Base-by-base conservation (phyloP, 2,329 filamentous ascomycete species). In the Acrocalymma vagum region DNA sequence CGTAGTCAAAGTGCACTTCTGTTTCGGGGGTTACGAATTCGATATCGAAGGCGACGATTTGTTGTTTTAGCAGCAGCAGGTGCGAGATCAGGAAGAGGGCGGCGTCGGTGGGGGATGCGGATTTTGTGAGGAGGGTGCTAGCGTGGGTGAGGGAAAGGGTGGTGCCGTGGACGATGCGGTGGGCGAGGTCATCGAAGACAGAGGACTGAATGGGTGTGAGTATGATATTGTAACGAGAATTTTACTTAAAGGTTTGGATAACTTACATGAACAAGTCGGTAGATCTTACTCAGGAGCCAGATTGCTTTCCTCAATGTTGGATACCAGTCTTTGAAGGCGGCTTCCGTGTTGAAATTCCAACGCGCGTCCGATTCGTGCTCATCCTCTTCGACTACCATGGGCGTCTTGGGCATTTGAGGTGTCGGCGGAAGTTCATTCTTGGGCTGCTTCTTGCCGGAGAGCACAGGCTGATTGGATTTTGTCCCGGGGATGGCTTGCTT, bases 81-180 rank as follows among this genome's bases (percentile, higher is more conserved):
- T 99, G 96, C 58, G 93, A 94, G 58, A 99, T 86, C 62, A 96
- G 85, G 71, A 99, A 99, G 4, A 99, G 80, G 55, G 96, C 88
- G 0, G 88, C 82, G 64, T 97, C 91, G 6, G 86, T 79, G 2
- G 82, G 79, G 65, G 75, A 74, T n/a, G 80, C 77, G 40, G 82
- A 83, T 23, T 80, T 80, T 40, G 84, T 81, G 54, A 95, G 86
- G 45, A 82, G 82, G 5, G 79, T 75, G 53, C 91, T 88, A 18
- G 90, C 93, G 34, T 85, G 81, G 50, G 91, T 83, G 13, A 99
- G 81, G 3, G 92, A 91, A 35, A 86, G 74, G 1, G 92, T 96
- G 2, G 92, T 94, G 69, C 95, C 90, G 60, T 93, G 88, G 17
- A 99, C 90, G 52, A 97, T 94, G 58, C 85, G 84, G 63, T 89